Percentiles rank a stretch among this genome's conserved stretches.
phyloP scores from a whole-genome alignment of 768 basidiomycete genomes.

The Phanerodontia chrysosporium region DNA sequence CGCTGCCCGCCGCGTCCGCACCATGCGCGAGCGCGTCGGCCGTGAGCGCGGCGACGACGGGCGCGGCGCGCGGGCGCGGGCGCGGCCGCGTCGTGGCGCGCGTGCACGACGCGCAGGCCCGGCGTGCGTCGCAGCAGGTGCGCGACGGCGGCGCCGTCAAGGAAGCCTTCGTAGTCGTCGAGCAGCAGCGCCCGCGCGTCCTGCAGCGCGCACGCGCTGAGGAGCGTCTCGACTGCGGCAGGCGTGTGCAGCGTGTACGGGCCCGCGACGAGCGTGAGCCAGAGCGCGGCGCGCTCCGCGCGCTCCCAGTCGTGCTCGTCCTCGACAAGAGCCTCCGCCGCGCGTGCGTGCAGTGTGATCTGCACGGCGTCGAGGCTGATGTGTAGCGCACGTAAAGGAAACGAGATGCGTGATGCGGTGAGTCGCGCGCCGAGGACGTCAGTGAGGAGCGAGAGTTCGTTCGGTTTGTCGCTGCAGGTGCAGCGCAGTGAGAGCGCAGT shows the following conservation, averaged over 20 bases:
- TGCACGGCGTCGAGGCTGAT: not conserved
- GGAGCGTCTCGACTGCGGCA: not conserved
- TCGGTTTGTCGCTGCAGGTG: not conserved
- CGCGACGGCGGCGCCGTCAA: not conserved
- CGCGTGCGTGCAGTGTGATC: not conserved
- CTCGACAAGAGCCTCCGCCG: not conserved
- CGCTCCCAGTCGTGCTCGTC: not conserved
- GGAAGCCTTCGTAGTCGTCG: constrained; percentile 6
- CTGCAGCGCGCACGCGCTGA: not conserved
- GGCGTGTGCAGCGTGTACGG: not conserved
- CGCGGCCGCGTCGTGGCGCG: not conserved
- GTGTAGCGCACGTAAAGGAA: not conserved
- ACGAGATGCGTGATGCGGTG: not conserved
- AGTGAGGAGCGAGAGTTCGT: not conserved
- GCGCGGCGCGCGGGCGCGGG: not conserved
- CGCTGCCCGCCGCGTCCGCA: not conserved
- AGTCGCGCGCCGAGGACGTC: not conserved
- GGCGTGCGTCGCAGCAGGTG: constrained; percentile 2
- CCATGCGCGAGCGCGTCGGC: not conserved
- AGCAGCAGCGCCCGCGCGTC: not conserved
- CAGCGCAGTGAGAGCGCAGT: not conserved
- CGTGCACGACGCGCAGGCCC: constrained; percentile 1
- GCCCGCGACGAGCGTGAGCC: not conserved
- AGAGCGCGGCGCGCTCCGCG: not conserved
- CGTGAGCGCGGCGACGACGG: constrained; percentile 1